phyloP scores from a whole-genome alignment of 2,329 filamentous ascomycete genomes.

The Fusarium pseudoanthophilum region DNA sequence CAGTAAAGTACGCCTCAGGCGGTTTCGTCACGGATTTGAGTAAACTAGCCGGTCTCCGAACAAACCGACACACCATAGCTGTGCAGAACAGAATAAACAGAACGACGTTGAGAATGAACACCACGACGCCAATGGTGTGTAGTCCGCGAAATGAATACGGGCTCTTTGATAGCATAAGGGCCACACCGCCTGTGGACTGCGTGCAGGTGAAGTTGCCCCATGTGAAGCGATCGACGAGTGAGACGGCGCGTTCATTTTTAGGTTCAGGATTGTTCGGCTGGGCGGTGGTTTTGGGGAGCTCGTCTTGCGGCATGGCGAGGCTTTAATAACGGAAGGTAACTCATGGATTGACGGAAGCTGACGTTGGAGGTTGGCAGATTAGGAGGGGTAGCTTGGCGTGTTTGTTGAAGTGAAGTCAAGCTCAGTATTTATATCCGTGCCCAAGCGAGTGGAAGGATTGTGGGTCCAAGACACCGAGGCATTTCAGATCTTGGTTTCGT shows the following conservation, averaged over 20 bases:
- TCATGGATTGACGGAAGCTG: background rate
- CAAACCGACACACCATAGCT: background rate
- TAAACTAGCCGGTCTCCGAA: background rate
- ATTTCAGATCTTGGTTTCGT: background rate
- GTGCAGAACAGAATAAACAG: background rate
- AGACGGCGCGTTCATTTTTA: background rate
- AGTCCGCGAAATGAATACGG: background rate
- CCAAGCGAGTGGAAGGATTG: background rate
- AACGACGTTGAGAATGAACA: background rate
- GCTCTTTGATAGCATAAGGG: background rate
- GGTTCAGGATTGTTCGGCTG: background rate
- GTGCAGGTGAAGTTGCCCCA: slow-evolving; percentile 13
- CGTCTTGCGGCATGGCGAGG: background rate
- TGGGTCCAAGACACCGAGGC: background rate
- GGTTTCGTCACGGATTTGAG: background rate
- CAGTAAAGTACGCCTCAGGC: slow-evolving; percentile 5
- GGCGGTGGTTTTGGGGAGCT: background rate
- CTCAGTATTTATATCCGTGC: background rate
- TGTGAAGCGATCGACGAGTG: background rate
- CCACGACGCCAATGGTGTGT: background rate
- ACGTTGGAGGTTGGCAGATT: background rate
- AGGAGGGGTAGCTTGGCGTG: background rate
- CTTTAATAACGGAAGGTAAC: accelerated
- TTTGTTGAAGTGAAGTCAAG: background rate
- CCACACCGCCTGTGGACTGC: slow-evolving; percentile 3